A percentile compares a stretch with the other conserved stretches of the same genome.
phyloP scores from a whole-genome alignment of 805 yeast genomes.

The Pichia phayaonensis region DNA sequence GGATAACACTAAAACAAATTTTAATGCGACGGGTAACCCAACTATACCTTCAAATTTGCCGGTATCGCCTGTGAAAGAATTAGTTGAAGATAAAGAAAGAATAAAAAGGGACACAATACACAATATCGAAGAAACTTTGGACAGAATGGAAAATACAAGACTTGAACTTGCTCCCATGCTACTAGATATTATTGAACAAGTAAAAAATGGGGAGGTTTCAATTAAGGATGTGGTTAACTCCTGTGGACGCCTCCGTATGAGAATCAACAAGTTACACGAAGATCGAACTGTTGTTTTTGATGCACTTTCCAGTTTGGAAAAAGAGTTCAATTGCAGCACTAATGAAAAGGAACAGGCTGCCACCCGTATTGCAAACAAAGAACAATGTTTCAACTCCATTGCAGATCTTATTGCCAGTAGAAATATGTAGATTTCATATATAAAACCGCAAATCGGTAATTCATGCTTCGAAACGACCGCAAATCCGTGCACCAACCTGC shows the following conservation, averaged over 20 bases:
- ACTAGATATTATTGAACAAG: constrained; percentile 33
- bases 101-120: neutral
- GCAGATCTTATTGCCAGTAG: neutral
- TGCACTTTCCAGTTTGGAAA: constrained; percentile 24
- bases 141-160: constrained; percentile 23
- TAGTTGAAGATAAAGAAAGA: neutral
- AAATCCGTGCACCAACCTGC: neutral
- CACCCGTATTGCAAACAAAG: neutral
- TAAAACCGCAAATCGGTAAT: neutral
- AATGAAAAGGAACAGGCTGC: constrained; percentile 18
- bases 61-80: neutral
- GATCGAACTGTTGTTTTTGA: constrained; percentile 33
- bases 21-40: neutral
- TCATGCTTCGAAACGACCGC: neutral
- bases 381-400: neutral
- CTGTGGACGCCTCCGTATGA: constrained; percentile 38
- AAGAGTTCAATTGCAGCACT: constrained; percentile 27
- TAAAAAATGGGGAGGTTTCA: constrained; percentile 32
- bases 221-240: constrained; percentile 38
- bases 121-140: neutral
- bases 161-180: constrained; percentile 34
- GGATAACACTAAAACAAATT: neutral
- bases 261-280: constrained; percentile 32
- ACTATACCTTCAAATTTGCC: neutral
- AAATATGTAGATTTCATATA: neutral